A percentile compares a stretch with the other conserved stretches of the same genome.
Evolutionary conservation across 352 stramenopile genomes (phyloP).

Genomic region (Elongisporangium anandrum): DNA sequence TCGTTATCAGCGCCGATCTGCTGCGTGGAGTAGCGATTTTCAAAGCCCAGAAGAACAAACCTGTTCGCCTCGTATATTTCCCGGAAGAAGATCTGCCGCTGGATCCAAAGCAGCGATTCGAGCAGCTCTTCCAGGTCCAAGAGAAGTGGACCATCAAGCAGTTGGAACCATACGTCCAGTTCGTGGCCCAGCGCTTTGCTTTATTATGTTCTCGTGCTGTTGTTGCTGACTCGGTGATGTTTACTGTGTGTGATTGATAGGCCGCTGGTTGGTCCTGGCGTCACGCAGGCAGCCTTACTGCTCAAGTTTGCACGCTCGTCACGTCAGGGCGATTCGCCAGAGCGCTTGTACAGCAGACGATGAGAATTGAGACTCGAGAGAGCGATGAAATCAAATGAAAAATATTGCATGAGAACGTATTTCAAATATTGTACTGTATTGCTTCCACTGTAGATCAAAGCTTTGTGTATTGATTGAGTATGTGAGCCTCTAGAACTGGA

Average conservation of each 20-base stretch:
- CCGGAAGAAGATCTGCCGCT: constrained; percentile 55
- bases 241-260: too few relatives aligned
- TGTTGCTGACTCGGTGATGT: too few relatives aligned
- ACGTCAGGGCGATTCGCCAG: constrained; percentile 62
- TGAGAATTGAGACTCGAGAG: too few relatives aligned
- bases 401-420: too few relatives aligned
- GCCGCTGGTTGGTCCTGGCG: constrained; percentile 51
- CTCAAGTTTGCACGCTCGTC: constrained; percentile 80
- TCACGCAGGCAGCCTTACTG: constrained; percentile 70
- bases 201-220: too few relatives aligned
- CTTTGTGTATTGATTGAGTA: neutral
- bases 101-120: constrained; percentile 73
- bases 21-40: constrained; percentile 60
- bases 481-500: constrained; percentile 4
- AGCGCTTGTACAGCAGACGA: constrained; percentile 65
- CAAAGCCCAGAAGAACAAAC: constrained; percentile 36
- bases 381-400: too few relatives aligned
- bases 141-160: constrained; percentile 82
- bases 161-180: constrained; percentile 82
- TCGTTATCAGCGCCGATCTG: constrained; percentile 58
- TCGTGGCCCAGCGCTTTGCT: constrained; percentile 8
- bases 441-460: too few relatives aligned
- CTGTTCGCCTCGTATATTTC: constrained; percentile 57
- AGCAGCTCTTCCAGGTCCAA: constrained; percentile 72
- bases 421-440: too few relatives aligned